Conservation (phyloP, 2,329 filamentous ascomycete species). For the Sporothrix phasma region DNA sequence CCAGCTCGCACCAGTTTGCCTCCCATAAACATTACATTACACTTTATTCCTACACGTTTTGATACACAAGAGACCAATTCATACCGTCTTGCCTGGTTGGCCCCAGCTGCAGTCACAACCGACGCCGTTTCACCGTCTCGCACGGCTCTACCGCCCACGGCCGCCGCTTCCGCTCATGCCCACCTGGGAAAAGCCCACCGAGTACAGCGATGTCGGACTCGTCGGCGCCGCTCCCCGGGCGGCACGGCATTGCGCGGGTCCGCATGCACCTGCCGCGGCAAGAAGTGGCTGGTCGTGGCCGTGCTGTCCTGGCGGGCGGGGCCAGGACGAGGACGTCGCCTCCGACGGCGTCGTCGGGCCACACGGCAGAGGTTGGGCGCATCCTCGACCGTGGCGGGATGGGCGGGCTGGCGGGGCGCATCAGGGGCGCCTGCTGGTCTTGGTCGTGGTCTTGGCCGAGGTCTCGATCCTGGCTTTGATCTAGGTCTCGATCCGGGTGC, state of each 20-base stretch:
- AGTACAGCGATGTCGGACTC: slow-evolving; percentile 9
- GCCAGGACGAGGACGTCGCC: neutral
- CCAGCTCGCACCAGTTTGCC: no score
- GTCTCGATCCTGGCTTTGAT: no score
- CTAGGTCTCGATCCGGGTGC: no score
- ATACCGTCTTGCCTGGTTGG: no score
- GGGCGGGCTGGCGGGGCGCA: neutral
- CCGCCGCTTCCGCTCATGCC: neutral
- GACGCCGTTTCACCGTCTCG: neutral
- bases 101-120: no score
- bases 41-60: no score
- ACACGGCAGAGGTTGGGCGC: neutral
- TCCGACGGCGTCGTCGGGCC: neutral
- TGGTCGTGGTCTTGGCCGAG: neutral
- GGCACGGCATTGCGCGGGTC: neutral
- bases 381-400: slow-evolving; percentile 13
- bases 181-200: slow-evolving; percentile 1
- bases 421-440: no score
- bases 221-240: neutral
- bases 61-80: no score
- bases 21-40: neutral
- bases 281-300: neutral
- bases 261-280: neutral
- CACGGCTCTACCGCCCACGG: neutral
- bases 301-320: neutral